Base-by-base conservation (phyloP, 1,284 basidiomycete species). In the Sanghuangporus weigelae region DNA sequence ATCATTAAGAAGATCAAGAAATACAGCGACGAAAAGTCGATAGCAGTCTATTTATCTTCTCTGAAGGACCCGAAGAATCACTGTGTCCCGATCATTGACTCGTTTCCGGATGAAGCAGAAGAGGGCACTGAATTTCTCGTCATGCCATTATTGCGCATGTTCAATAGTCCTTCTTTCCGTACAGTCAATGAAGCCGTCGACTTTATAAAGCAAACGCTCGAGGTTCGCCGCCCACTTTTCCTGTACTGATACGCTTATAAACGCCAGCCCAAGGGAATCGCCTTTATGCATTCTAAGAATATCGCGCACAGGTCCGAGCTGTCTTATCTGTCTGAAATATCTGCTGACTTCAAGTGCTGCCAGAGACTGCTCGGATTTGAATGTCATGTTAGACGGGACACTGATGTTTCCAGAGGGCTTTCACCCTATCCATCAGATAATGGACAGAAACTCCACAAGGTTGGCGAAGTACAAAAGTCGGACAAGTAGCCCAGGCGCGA, bases 21-120 rank as follows among this genome's bases (percentile, higher is more conserved):
- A 21, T 7, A 21, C 2, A 21, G 46, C 14, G 12, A 46, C 7
- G 44, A 57, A 46, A 36, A 38, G 35, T 31, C 35, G 14, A 64
- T 55, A 44, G 35, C 26, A 8, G 31, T 31, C 65, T 57, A 58
- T 19, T 48, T 68, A 11, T 66, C 62, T 4, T 44, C 57, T 35
- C 12, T 23, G 16, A n/a, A 46, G 7, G 60, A 67, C 31, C 60
- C 65, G 1, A 58, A 35, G n/a, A 69, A 69, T 39, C 67, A 69
- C 44, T 67, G 62, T 40, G 44, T 68, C 4, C 68, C 67, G 0
- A 23, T 69, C 14, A 21, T 63, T 11, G 67, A 69, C 14, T 14
- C 48, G 14, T 36, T 67, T 8, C 48, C 49, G 16, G 66, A 60
- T 39, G 50, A 58, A 3, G 23, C 54, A 12, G 44, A 26, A 6